Base-by-base conservation (phyloP, 306 rosid species). In the Cucumis melo region DNA sequence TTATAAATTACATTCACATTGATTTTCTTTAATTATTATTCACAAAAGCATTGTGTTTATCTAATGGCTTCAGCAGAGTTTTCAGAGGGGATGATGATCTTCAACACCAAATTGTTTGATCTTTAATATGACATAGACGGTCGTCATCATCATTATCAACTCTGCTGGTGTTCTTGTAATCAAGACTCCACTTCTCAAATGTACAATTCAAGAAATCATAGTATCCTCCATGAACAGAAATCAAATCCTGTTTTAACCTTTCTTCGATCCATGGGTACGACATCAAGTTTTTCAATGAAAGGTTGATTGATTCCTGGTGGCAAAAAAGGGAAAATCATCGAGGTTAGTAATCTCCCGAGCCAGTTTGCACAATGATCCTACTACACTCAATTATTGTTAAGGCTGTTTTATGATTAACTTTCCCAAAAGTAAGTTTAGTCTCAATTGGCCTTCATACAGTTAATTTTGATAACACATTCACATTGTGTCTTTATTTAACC, bases 101-200 rank as follows among this genome's bases (percentile, higher is more conserved):
- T 68, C 56, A 68, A 68, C 36, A 13, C 74, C 74, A 68, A 10
- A 68, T 8, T 11, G 74, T 12, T 42, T 42, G 56, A 21, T 68
- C 36, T 44, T 68, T 68, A 8, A 68, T 68, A 53, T 6, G 74
- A 21, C 29, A 68, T 44, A n/a, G 20, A 44, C 13, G 74, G 6
- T 74, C 29, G 55, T 73, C 29, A 74, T 73, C 44, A 48, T 46
- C 53, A 3, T n/a, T 24, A 20, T 34, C 78, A 20, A 11, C 50
- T 32, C 64, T 74, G 38, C 74, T 78, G 78, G 46, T 50, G 64
- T 54, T 55, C 78, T 63, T 70, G 75, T 85, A 50, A 84, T 92
- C 96, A 84, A 94, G 88, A 27, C 88, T 86, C 95, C 99, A 94
- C 80, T 87, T 94, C 84, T 94, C 97, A 90, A 94, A 94, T 1